Base-by-base conservation (phyloP, 352 stramenopile species). In the Phytophthora kernoviae region DNA sequence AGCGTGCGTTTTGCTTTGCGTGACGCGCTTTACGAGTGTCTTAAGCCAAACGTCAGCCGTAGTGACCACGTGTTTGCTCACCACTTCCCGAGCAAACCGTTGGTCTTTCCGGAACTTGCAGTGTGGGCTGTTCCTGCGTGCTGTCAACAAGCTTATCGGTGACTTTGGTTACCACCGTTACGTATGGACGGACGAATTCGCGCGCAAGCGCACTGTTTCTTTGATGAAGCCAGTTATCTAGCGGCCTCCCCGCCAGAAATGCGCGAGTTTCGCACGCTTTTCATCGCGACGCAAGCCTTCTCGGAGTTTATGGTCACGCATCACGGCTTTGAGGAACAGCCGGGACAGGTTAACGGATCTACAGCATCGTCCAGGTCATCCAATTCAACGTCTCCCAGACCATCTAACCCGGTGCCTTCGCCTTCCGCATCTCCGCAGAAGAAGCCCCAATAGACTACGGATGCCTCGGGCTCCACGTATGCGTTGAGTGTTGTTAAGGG, bases 151-250 rank as follows among this genome's bases (percentile, higher is more conserved):
- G 10, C 72, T 96, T 12, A 88, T 96, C 22, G 84, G 81, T 0
- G 80, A 94, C 62, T 95, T 93, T 70, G 86, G 86, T 17, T 93
- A 92, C 54, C 84, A 93, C 37, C 80, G 86, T 11, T 91, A 93
- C 45, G 77, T 88, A 20, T 95, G 86, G 86, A 91, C 79, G 2
- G 86, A 95, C 63, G 84, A 95, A 62, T 91, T 91, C 67, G 87
- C 80, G 18, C 73, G 79, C 34, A 81, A 87, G 30, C 77, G 84
- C 42, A 92, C 85, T 7, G 70, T 90, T 93, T 95, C 54, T 93
- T 95, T 47, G 86, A 95, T 51, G 86, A 95, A 54, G 86, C 86
- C 20, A 93, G 86, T 57, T 95, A 95, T 52, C 57, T 95, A 21
- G 86, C 86, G 22, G 79, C 80, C 5, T 95, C 86, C 7, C 44